Percentiles rank a stretch among this genome's conserved stretches.
Conservation (phyloP, 1,284 basidiomycete genomes). For the Ganoderma multipileum region DNA sequence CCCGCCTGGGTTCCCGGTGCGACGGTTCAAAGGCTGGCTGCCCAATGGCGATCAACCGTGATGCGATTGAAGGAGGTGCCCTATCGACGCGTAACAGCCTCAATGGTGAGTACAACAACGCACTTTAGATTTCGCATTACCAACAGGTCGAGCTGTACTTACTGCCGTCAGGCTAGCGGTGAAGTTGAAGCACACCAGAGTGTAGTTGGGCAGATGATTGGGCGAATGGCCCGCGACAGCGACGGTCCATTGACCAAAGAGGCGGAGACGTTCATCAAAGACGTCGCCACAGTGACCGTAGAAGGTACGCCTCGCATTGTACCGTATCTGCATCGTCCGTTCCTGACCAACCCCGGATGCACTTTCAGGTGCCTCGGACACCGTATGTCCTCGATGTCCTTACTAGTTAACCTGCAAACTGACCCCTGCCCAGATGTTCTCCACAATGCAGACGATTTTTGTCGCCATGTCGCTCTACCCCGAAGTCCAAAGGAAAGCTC, state of each 20-base stretch:
- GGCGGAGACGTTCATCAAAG: conserved; percentile 5
- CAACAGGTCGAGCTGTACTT: neutral
- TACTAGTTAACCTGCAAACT: neutral
- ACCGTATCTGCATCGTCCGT: neutral
- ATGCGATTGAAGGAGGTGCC: conserved; percentile 16
- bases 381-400: neutral
- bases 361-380: conserved; percentile 4
- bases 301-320: neutral
- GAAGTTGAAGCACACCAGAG: neutral
- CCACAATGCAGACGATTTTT: conserved; percentile 39
- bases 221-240: neutral
- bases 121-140: neutral
- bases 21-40: conserved; percentile 30
- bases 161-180: neutral
- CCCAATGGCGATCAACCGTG: conserved; percentile 29
- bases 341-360: neutral
- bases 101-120: conserved; percentile 6
- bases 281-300: neutral
- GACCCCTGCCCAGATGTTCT: conserved; percentile 17
- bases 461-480: conserved; percentile 45
- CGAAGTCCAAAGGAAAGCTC: conserved; percentile 39
- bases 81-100: neutral
- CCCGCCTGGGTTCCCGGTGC: conserved; percentile 39
- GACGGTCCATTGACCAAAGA: neutral
- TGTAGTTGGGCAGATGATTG: neutral